Base-by-base conservation (phyloP, 768 basidiomycete genomes). In the Holtermannia corniformis region DNA sequence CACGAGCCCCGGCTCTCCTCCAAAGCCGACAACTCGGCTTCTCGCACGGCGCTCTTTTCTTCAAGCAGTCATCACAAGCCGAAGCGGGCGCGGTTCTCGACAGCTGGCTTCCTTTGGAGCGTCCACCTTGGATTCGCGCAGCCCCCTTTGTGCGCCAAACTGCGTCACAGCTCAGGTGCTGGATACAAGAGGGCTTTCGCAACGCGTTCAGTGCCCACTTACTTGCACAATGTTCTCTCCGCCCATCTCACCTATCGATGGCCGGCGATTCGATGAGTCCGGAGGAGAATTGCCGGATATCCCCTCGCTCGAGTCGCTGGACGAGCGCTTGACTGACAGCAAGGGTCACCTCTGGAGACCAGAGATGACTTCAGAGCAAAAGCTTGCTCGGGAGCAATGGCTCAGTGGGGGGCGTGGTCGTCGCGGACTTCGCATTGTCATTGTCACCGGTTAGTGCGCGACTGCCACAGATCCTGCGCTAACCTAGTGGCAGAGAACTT, bases 401-500 rank as follows among this genome's bases (percentile, higher is more conserved):
- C 16, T 70, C 2, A 41, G 45, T 24, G 52, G 41, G 19, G 32
- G 45, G 2, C 49, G 65, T 41, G 64, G 63, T 3, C 59, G 67
- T 49, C 54, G 50, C 14, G 69, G 69, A 21, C 47, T 71, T 23
- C 43, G 67, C 10, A 67, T 71, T 20, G 66, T 71, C 47, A 71
- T 71, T 44, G 69, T 71, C 4, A 71, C 69, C 1, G 61, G 64
- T 65, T 21, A 41, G 61, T 52, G 5, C 3, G 5, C 10, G 23
- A 3, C 20, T 32, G 26, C 20, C 16, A 37, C 25, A 52, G 20
- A 3, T 24, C 10, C 20, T 45, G 41, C 22, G 22, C 51, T 32
- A 5, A 40, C 10, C 7, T 48, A 10, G 4, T 3, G 25, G 14
- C 55, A 68, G 74, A 75, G 58, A 75, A 75, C 65, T 71, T 75